Evolutionary conservation across 305 asterid species (phyloP), one percentile per base, ranked within the genome.

Genomic region (Rubia peregrina): DNA sequence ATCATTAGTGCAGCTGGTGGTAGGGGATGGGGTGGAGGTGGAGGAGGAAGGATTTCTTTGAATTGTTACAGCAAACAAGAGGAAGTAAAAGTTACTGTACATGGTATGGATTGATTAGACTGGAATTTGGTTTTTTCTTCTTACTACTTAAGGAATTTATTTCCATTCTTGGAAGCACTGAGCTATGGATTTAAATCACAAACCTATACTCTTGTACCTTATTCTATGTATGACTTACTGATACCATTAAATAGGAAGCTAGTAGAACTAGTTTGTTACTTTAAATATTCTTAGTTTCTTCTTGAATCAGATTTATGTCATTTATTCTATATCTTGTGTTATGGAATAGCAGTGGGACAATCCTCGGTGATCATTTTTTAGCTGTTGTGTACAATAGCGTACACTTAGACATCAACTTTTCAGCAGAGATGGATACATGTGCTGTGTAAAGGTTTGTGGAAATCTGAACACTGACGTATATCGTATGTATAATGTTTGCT

Each of bases 51-150:
- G 82, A 84, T 91, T 79, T 91, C 97, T 44, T 65, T 93, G 75
- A 85, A 86, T 77, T 93, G 98, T 85, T 83, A 91, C 90, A 93
- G 98, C 96, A 93, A 88, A 84, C 96, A 91, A 85, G 98, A 90
- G 85, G 96, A 90, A 69, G 87, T 93, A 66, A 85, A 88, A 85
- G 94, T 93, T 79, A 80, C 83, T 55, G 94, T 85, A 79, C 96
- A 84, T 69, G 98, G 98, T 93, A 79, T 63, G 95, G 85, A 74
- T 75, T 76, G 73, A 77, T 77, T 71, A 43, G 71, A 73, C 69
- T 64, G 61, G 64, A 73, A 64, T 74, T 75, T 76, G 68, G 51
- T 80, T 61, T 66, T 74, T 74, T 73, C 65, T 75, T 66, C 70
- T 55, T 71, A 2, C n/a, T 11, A 6, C 40, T 10, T n/a, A 5